Evolutionary conservation across 1,284 basidiomycete genomes (phyloP), one percentile per base, ranked within the genome.

Genomic region (Acaromyces ingoldii): DNA sequence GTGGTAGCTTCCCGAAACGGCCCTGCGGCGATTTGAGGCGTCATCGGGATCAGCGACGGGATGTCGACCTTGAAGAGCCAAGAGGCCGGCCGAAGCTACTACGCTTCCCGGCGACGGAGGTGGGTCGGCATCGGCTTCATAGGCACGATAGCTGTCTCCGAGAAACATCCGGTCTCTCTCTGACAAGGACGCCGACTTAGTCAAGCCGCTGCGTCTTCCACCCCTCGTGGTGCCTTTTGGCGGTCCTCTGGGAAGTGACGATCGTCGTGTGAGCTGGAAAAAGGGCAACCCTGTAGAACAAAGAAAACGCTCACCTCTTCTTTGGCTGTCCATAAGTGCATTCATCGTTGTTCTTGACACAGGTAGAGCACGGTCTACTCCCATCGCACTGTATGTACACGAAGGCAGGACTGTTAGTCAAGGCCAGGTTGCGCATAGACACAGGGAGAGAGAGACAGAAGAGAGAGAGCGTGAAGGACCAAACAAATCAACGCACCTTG

Each of bases 251-350:
- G n/a, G n/a, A n/a, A n/a, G n/a, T n/a, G n/a, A n/a, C 30, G 6
- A 21, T 39, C 19, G 36, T 19, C 5, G 36, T 36, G 19, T 24
- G 30, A 4, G 44, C 4, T 7, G 34, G n/a, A n/a, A n/a, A n/a
- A 5, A 6, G 34, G 44, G 29, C 22, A 43, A 24, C 6, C 43
- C 22, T 15, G 30, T 42, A 26, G 40, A 42, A 11, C 9, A 11
- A 24, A 7, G 22, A 15, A 29, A 9, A 30, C 39, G 31, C 45
- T 25, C 29, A 38, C 42, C 61, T 29, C 53, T 68, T 68, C 51
- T 65, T 68, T 22, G 63, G 60, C 24, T 60, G 55, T 5, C 61
- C 63, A 36, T 68, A 68, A 31, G 58, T 60, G 57, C 65, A 68
- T 33, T 47, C 25, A 24, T 68, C 65, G n/a, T 60, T 57, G 33